These are phyloP conservation scores for Cytospora schulzeri DNA, from an alignment of 2,329 filamentous ascomycete genomes.

Conservation along the genomic window DNA sequence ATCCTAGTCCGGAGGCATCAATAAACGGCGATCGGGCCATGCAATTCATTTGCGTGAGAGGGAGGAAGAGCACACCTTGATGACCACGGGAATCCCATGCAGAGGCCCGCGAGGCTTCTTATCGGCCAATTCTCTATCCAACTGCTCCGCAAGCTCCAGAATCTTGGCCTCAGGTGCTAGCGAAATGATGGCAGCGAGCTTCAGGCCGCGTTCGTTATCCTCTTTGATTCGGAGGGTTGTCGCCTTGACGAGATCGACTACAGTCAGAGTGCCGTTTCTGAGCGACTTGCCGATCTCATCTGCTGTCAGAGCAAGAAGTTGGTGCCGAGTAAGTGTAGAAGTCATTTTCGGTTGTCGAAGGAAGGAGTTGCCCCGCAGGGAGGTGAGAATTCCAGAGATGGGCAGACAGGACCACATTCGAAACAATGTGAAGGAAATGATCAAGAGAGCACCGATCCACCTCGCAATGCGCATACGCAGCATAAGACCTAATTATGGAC, in stretches of 20 bases:
- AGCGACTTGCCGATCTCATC: not conserved
- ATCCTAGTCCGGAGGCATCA: not conserved
- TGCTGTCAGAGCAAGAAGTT: not conserved
- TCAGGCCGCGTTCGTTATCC: not conserved
- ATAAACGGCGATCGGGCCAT: not conserved
- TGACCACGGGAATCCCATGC: not conserved
- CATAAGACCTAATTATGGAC: too few species aligned
- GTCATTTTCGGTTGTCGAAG: not conserved
- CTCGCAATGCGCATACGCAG: too few species aligned
- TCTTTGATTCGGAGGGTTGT: not conserved
- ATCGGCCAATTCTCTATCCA: not conserved
- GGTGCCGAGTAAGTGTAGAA: not conserved
- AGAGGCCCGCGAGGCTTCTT: not conserved
- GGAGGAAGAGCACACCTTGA: not conserved
- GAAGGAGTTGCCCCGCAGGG: constrained; percentile 4
- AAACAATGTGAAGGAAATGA: too few species aligned
- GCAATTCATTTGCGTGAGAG: not conserved
- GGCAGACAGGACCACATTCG: too few species aligned
- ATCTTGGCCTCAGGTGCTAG: not conserved
- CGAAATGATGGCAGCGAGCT: not conserved
- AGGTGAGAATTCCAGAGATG: too few species aligned
- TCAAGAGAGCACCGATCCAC: too few species aligned
- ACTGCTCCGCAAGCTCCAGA: not conserved
- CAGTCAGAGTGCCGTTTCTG: not conserved
- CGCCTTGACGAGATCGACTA: not conserved